Base-by-base conservation (phyloP, 495 filamentous ascomycete species). In the Xylaria venustula region DNA sequence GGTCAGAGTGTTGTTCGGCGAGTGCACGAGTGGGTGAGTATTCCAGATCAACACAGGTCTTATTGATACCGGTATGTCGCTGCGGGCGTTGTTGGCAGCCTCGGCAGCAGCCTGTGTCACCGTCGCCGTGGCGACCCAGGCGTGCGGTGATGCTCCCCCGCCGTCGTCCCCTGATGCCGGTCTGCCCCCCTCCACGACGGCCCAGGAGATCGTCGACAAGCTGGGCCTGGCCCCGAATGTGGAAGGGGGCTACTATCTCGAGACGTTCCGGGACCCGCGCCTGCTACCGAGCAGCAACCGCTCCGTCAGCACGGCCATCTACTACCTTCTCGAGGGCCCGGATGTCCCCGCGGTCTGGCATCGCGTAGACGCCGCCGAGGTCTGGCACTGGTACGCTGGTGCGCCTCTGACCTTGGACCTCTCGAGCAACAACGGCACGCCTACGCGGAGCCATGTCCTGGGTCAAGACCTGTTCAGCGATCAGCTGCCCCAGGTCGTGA, bases 361-460 rank as follows among this genome's bases (percentile, higher is more conserved):
- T 57, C 67, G 71, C 37, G 72, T 82, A 23, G 79, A 82, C 62
- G 72, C 75, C 20, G 70, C 64, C 56, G 79, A 82, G 63, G 61
- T 79, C 32, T 82, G 78, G 79, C 80, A 82, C 61, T 78, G 76
- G 64, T 81, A 81, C 46, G 77, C 75, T 32, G 80, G 80, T 23
- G 76, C 78, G 17, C 78, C 78, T 8, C 63, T 82, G 44, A 71
- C 64, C 0, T 62, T 81, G 8, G 70, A 73, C 66, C 63, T 73
- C 41, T 68, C 67, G 22, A 48, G 51, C 20, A 62, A 75, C 63
- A 50, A 67, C 51, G 67, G 71, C 44, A 47, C 63, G 30, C 62
- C 67, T 7, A 56, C 61, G 34, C 54, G 57, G 11, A 78, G 85
- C 54, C 81, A 81, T 34, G 77, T 91, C 12, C 89, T 81, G 17